Evolutionary conservation across 306 rosid genomes (phyloP).

Genomic region (Styphnolobium japonicum): DNA sequence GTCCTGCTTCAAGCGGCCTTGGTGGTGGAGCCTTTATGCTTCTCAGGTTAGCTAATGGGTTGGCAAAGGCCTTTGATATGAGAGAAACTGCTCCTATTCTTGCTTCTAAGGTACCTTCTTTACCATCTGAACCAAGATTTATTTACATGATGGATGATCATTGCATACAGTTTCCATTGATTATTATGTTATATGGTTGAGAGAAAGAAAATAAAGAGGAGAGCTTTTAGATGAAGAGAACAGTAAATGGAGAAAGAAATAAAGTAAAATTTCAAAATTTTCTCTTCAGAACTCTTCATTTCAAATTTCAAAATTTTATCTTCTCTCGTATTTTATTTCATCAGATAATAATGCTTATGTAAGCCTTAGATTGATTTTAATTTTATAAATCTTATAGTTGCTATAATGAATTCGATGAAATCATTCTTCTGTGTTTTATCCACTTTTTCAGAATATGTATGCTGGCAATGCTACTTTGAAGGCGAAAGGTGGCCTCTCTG

Average conservation of each 20-base stretch:
- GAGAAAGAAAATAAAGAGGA: neutral
- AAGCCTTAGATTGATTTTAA: neutral
- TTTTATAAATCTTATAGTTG: neutral
- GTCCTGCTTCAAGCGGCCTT: slow-evolving; percentile 85
- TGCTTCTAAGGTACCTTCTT: slow-evolving; percentile 58
- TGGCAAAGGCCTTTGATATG: slow-evolving; percentile 63
- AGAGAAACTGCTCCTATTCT: slow-evolving; percentile 80
- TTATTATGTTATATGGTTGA: neutral
- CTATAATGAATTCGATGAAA: neutral
- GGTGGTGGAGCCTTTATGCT: slow-evolving; percentile 90
- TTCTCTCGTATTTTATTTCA: neutral
- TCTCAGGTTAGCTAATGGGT: slow-evolving; percentile 45
- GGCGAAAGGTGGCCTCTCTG: slow-evolving; percentile 57
- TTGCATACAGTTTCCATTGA: neutral
- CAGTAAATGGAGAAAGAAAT: too few species aligned
- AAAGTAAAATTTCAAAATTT: neutral
- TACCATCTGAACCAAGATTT: neutral
- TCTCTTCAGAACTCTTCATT: neutral
- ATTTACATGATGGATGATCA: neutral
- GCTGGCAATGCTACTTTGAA: slow-evolving; percentile 51
- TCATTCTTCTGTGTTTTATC: neutral
- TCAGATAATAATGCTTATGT: neutral
- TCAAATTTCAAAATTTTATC: neutral
- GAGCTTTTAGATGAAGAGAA: too few species aligned
- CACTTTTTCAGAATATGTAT: slow-evolving; percentile 66